Evolutionary conservation across 352 stramenopile species (phyloP), one percentile per base, ranked within the genome.

Genomic region (Globisporangium emineosum): DNA sequence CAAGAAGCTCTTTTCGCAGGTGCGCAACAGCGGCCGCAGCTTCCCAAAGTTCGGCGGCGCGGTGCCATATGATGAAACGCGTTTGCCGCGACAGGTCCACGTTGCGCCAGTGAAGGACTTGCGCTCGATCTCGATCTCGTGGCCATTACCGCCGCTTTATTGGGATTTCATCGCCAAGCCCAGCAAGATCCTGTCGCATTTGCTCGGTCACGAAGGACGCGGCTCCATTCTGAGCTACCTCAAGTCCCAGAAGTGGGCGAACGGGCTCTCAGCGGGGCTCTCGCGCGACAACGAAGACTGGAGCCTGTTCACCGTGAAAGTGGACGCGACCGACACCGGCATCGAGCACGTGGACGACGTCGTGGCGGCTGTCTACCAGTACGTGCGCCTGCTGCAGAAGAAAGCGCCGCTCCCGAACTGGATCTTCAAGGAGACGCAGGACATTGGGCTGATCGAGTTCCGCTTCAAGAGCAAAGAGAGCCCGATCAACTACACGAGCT

Each of bases 201-300:
- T 98, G 19, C 74, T 98, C 32, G 97, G 97, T 0, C 94, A 99
- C 69, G 97, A 99, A 86, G 94, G 90, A 21, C 72, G 72, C 0
- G 92, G 91, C 13, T 98, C 94, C 1, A 81, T 99, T 50, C 62
- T 99, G 29, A 97, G 89, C 32, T 94, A 93, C 64, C 70, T 99
- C 33, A 98, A 98, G 70, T 57, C 68, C 5, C 71, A 87, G 30
- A 83, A 91, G 57, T 91, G 81, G 81, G 83, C 79, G 2, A 78
- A 95, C 79, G 76, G 88, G 52, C 69, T 91, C 13, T 83, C 68
- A 0, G 77, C 80, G 6, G 86, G 80, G 5, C 73, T 91, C n/a
- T 81, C 73, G 33, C 73, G 79, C 15, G 83, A 91, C 64, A 75
- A 90, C 43, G 82, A 91, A 61, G 83, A 93, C 57, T 93, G 79